Conservation (phyloP, 2,329 filamentous ascomycete genomes). For the Thermochaetoides dissita region DNA sequence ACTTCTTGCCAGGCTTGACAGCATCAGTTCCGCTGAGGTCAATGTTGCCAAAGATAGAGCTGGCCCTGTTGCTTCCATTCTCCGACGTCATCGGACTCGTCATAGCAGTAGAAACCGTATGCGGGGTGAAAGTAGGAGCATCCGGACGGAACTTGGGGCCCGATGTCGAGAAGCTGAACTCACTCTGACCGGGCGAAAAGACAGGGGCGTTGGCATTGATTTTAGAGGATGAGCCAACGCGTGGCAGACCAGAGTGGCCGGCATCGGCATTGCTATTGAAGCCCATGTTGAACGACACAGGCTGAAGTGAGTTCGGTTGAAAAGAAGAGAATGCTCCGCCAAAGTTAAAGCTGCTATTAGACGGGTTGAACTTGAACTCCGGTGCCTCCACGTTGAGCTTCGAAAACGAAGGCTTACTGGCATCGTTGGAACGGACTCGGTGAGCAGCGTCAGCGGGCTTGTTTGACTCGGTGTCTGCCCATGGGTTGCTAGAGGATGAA, state of each 20-base stretch:
- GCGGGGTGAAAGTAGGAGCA: constrained; percentile 63
- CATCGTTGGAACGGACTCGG: constrained; percentile 40
- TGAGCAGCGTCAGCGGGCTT: constrained; percentile 22
- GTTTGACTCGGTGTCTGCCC: constrained; percentile 37
- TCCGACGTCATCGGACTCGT: constrained; percentile 33
- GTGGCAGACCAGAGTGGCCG: constrained; percentile 28
- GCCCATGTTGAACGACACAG: constrained; percentile 31
- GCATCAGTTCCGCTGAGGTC: constrained; percentile 47
- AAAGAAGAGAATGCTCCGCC: constrained; percentile 24
- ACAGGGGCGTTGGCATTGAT: constrained; percentile 58
- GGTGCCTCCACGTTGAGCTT: constrained; percentile 81
- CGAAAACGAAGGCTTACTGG: constrained; percentile 56
- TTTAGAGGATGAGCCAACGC: constrained; percentile 24
- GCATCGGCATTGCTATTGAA: constrained; percentile 22
- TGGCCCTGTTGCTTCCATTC: constrained; percentile 24
- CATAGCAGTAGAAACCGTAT: constrained; percentile 33
- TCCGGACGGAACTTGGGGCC: constrained; percentile 60
- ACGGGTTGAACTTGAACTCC: constrained; percentile 67
- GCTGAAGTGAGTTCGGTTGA: constrained; percentile 26
- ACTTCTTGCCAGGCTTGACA: constrained; percentile 53
- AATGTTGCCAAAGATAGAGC: constrained; percentile 57
- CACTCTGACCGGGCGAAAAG: constrained; percentile 53
- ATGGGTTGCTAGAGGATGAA: constrained; percentile 48
- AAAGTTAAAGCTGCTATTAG: constrained; percentile 34
- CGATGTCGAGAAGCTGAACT: constrained; percentile 55